phyloP scores from a whole-genome alignment of 257 asterid genomes.

The Solanum medicagineum region DNA sequence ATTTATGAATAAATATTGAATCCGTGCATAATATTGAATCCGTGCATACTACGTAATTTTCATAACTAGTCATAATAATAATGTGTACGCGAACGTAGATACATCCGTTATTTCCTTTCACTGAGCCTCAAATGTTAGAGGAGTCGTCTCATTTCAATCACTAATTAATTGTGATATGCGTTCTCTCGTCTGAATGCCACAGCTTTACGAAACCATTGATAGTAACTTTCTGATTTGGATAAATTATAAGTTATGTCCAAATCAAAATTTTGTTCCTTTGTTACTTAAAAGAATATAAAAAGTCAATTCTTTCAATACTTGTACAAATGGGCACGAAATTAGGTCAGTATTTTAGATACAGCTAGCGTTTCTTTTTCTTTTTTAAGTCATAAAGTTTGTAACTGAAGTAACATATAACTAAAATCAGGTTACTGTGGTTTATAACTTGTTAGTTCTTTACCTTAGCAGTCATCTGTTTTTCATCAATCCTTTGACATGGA shows the following conservation, averaged over 20 bases:
- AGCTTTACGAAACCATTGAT: neutral
- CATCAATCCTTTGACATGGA: slow-evolving; percentile 34
- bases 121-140: neutral
- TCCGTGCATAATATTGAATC: no score
- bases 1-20: no score
- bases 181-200: neutral
- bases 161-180: neutral
- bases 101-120: neutral
- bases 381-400: neutral
- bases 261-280: neutral
- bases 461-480: neutral
- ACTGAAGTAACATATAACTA: neutral
- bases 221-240: neutral
- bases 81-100: neutral
- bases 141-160: neutral
- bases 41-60: no score
- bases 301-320: neutral
- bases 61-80: neutral
- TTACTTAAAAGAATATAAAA: neutral
- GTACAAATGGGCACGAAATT: neutral
- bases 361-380: neutral
- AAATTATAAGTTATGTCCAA: neutral
- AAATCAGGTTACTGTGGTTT: neutral
- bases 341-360: neutral
- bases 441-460: neutral